These are phyloP conservation scores for Gaeumannomyces tritici DNA, from an alignment of 2,329 filamentous ascomycete species.

Conservation along the genomic window DNA sequence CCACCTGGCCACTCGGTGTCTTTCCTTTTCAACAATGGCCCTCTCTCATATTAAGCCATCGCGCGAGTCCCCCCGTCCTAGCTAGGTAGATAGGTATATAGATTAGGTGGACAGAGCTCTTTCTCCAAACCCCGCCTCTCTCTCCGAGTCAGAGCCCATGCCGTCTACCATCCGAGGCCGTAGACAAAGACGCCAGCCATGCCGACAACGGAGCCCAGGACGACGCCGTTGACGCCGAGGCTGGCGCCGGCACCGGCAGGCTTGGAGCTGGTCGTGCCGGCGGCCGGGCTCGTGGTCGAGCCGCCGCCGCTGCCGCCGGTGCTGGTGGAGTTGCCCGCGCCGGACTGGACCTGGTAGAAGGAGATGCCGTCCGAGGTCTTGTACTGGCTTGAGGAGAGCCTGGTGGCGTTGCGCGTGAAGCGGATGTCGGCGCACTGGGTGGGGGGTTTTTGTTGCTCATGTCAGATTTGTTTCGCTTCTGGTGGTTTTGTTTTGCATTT, in stretches of 20 bases:
- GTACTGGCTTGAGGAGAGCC: slow-evolving; percentile 40
- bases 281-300: slow-evolving; percentile 7
- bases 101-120: too few relatives aligned
- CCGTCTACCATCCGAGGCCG: slow-evolving; percentile 9
- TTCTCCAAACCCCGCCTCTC: too few relatives aligned
- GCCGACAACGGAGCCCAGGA: slow-evolving; percentile 24
- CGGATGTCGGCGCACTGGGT: slow-evolving; percentile 60
- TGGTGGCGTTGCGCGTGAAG: slow-evolving; percentile 43
- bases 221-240: slow-evolving; percentile 12
- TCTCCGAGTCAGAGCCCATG: background rate
- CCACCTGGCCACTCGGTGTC: too few relatives aligned
- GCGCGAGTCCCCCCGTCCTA: too few relatives aligned
- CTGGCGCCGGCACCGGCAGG: slow-evolving; percentile 10
- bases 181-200: slow-evolving; percentile 27
- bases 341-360: slow-evolving; percentile 19
- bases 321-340: slow-evolving; percentile 10
- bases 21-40: too few relatives aligned
- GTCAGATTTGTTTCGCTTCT: slow-evolving; percentile 6
- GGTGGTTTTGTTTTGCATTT: too few relatives aligned
- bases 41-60: too few relatives aligned
- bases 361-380: slow-evolving; percentile 47
- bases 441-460: slow-evolving; percentile 22
- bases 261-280: slow-evolving; percentile 2
- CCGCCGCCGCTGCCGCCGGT: slow-evolving; percentile 3
- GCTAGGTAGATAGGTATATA: too few relatives aligned